Base-by-base conservation (phyloP, 176 grass and related monocot genomes). In the Microstegium vimineum region DNA sequence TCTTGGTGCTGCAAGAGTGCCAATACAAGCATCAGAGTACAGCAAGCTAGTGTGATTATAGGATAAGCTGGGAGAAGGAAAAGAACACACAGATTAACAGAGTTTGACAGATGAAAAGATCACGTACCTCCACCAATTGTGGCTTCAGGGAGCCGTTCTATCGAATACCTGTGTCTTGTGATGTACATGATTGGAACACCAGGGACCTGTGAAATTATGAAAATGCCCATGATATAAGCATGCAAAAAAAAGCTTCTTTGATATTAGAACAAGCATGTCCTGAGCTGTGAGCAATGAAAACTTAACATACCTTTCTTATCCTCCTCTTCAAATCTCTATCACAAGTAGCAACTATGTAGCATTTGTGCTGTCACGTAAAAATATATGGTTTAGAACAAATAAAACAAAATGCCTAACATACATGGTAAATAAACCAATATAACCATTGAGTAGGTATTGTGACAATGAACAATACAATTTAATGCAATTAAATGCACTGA, bases 151-250 rank as follows among this genome's bases (percentile, higher is more conserved):
- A 94, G 84, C 15, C 92, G 86, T 77, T 98, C 92, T 35, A 98
- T 94, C 17, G 92, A 98, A 70, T 98, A 94, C 75, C 45, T 82
- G 64, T 94, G 92, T 59, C 28, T 72, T 32, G 94, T 97, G 56
- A 97, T 97, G 46, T 92, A 94, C 94, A 94, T 94, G 60, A 97
- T 94, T 60, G 94, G 94, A 33, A 97, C 90, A 67, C 94, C 94
- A 76, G 92, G 92, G 80, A 94, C 81, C 94, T 92, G 61, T 3
- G 3, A 86, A 84, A 79, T 66, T 33, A 2, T 73, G 0, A 57
- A 56, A 40, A 87, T 71, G 36, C 9, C 18, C 4, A 36, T 22
- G 33, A n/a, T 57, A 81, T 25, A 26, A 76, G 67, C 32, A 33
- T 45, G 40, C n/a, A 12, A 36, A 3, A 10, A 10, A 40, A 17